phyloP scores from a whole-genome alignment of 805 yeast genomes.

The Candida krabiensis region DNA sequence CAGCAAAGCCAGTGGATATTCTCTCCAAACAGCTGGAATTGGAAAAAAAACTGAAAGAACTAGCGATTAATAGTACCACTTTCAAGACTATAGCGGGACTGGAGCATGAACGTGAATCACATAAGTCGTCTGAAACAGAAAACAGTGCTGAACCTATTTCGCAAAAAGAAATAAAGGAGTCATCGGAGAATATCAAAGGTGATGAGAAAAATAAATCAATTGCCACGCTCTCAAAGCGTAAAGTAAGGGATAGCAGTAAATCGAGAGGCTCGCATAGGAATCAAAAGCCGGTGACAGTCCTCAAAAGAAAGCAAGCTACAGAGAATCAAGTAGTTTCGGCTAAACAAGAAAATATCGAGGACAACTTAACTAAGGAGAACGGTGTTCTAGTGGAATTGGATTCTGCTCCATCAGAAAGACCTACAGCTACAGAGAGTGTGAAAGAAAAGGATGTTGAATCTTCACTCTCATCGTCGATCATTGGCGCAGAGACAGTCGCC shows the following conservation, averaged over 20 bases:
- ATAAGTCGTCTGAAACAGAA: conserved; percentile 5
- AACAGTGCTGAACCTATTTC: conserved; percentile 1
- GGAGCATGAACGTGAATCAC: conserved; percentile 18
- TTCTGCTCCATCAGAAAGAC: neutral
- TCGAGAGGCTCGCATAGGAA: neutral
- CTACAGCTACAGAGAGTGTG: neutral
- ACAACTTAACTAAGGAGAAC: neutral
- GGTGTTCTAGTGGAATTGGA: neutral
- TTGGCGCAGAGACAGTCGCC: neutral
- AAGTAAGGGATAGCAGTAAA: neutral
- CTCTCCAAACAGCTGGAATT: conserved; percentile 62
- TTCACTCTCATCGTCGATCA: neutral
- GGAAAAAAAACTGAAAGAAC: conserved; percentile 45
- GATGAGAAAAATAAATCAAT: neutral
- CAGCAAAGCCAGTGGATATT: conserved; percentile 84
- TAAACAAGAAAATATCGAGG: neutral
- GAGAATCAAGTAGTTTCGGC: neutral
- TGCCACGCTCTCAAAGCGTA: neutral
- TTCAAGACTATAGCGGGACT: conserved; percentile 29
- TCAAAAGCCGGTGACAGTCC: neutral
- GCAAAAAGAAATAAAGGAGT: neutral
- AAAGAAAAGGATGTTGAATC: neutral
- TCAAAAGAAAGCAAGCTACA: neutral
- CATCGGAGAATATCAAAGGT: neutral
- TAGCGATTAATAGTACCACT: conserved; percentile 48